Evolutionary conservation across 176 grass and related monocot species (phyloP), one percentile per base, ranked within the genome.

Genomic region (Carex kokanica): DNA sequence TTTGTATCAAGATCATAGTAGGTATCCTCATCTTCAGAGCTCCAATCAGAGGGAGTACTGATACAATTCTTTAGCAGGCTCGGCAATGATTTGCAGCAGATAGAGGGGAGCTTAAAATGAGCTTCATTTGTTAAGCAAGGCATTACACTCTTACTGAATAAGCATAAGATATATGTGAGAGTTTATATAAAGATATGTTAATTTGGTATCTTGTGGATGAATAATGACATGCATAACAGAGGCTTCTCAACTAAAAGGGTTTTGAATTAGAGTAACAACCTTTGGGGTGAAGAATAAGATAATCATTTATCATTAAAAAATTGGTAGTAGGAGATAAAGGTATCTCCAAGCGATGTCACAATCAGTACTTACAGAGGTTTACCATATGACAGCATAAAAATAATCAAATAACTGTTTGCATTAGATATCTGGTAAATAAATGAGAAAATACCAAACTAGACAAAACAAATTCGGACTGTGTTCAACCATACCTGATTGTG

Each of bases 201-300:
- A 70, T 47, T 80, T 82, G 82, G 72, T 61, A 69, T 59, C 14
- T 63, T 25, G 64, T 63, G 16, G 85, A 84, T 79, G 81, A 92
- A 99, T 58, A 89, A 88, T 66, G 93, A 95, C 91, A 84, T 88
- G 85, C 93, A 93, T 88, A 92, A 98, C 38, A 91, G 85, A 75
- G 74, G 82, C 90, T 54, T 86, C 4, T 84, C 89, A 93, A 68
- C 95, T 79, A 91, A 80, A 56, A 64, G 47, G 83, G 32, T 52
- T 81, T 85, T 62, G n/a, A 51, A 64, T 69, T 60, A 72, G 78
- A 70, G 83, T 41, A 64, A 73, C 75, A 88, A 78, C 60, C 94
- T 97, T 97, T 85, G 81, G 85, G 84, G 86, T 93, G 24, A 97
- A 97, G 94, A 77, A 87, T 87, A 93, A 88, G 91, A 81, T 60